A percentile compares a stretch with the other conserved stretches of the same genome.
Conservation (phyloP, 192 early-diverging fungal genomes). For the Backusella psychrophila region DNA sequence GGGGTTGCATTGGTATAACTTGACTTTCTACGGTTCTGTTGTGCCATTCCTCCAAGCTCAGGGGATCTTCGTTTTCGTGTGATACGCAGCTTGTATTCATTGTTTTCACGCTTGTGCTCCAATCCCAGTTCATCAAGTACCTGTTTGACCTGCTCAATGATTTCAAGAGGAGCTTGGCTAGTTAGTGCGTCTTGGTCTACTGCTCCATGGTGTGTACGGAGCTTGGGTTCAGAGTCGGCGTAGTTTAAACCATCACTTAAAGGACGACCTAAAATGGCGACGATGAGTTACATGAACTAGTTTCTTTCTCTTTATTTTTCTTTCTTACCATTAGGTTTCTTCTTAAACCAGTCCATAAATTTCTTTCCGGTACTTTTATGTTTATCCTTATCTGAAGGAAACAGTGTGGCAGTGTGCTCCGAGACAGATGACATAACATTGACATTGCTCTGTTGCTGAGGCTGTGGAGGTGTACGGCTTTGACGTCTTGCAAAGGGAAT, state of each 20-base stretch:
- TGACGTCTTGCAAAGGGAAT: slow-evolving; percentile 9
- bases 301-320: background rate
- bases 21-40: slow-evolving; percentile 21
- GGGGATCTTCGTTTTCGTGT: slow-evolving; percentile 40
- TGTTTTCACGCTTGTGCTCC: slow-evolving; percentile 47
- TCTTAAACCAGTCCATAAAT: slow-evolving; percentile 76
- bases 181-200: slow-evolving; percentile 71
- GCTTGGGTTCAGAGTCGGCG: slow-evolving; percentile 40
- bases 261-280: background rate
- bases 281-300: background rate
- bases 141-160: slow-evolving; percentile 66
- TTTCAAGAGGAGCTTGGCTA: slow-evolving; percentile 59
- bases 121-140: slow-evolving; percentile 51
- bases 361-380: slow-evolving; percentile 55
- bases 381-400: slow-evolving; percentile 15
- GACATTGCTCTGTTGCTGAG: background rate
- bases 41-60: background rate
- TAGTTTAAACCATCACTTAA: slow-evolving; percentile 21
- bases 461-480: background rate
- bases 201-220: slow-evolving; percentile 72
- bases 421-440: slow-evolving; percentile 24
- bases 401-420: slow-evolving; percentile 4
- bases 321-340: slow-evolving; percentile 52
- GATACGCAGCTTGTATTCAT: slow-evolving; percentile 57
- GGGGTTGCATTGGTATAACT: slow-evolving; percentile 1